Evolutionary conservation across 805 yeast genomes (phyloP).

Genomic region (Candida piceae): DNA sequence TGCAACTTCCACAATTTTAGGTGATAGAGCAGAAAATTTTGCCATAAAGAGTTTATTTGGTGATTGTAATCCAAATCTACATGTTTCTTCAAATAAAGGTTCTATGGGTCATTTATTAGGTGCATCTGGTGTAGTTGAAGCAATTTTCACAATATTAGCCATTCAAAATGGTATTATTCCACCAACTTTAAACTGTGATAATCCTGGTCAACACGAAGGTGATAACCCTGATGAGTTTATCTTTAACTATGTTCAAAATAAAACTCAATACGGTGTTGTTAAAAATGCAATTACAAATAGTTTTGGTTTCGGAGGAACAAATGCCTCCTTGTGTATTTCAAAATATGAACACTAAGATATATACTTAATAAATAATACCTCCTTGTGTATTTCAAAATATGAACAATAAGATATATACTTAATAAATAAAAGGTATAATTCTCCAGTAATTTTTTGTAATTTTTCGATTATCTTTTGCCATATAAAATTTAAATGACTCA

Average conservation of each 20-base stretch:
- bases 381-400: too few species aligned
- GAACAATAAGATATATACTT: not conserved
- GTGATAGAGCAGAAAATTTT: slow-evolving; percentile 80
- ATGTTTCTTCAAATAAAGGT: slow-evolving; percentile 82
- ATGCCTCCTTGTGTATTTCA: slow-evolving; percentile 63
- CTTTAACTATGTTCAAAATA: slow-evolving; percentile 54
- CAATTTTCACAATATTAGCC: slow-evolving; percentile 72
- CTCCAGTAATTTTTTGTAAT: slow-evolving; percentile 9
- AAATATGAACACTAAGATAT: slow-evolving; percentile 5
- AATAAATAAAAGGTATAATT: slow-evolving; percentile 29
- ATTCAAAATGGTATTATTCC: slow-evolving; percentile 57
- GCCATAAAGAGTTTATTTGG: slow-evolving; percentile 61
- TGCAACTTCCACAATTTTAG: slow-evolving; percentile 88
- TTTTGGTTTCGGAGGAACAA: slow-evolving; percentile 97
- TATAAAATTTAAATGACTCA: slow-evolving; percentile 48
- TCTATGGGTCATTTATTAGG: slow-evolving; percentile 92
- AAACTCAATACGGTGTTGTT: slow-evolving; percentile 35
- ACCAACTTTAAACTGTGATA: slow-evolving; percentile 70
- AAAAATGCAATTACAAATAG: slow-evolving; percentile 75
- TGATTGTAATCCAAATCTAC: slow-evolving; percentile 32
- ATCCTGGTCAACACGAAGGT: slow-evolving; percentile 45
- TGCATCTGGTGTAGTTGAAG: slow-evolving; percentile 94
- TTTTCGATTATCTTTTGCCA: slow-evolving; percentile 14
- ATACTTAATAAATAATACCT: slow-evolving; percentile 18
- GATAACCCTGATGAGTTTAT: slow-evolving; percentile 38